These are phyloP conservation scores for Ceratocystis albifundus DNA, from an alignment of 2,329 filamentous ascomycete genomes.

Conservation along the genomic window DNA sequence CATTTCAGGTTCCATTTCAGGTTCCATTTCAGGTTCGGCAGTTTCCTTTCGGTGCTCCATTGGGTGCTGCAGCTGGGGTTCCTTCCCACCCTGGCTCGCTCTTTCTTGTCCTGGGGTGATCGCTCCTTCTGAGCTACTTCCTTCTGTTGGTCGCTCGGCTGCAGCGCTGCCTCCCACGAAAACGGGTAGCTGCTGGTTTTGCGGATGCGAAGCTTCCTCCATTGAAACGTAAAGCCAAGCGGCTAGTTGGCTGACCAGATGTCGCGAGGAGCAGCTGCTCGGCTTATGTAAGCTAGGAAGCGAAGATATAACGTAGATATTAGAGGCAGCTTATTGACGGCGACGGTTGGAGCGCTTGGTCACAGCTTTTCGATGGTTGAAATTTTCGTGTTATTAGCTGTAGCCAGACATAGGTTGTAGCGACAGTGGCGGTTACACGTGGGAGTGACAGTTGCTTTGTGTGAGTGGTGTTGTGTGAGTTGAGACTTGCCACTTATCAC, in stretches of 20 bases:
- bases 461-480: neutral
- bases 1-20: slow-evolving; percentile 1
- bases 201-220: slow-evolving; percentile 8
- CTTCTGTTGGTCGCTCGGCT: too few species aligned
- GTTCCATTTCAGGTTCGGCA: neutral
- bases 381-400: neutral
- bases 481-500: too few species aligned
- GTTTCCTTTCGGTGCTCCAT: slow-evolving; percentile 4
- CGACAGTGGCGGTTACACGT: neutral
- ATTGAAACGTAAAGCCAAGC: neutral
- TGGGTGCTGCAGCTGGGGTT: neutral
- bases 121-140: too few species aligned
- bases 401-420: neutral
- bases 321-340: neutral
- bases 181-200: neutral
- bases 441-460: neutral
- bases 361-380: neutral
- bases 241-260: neutral
- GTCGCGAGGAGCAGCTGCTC: neutral
- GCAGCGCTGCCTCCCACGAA: neutral
- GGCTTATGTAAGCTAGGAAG: neutral
- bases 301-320: neutral
- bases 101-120: neutral
- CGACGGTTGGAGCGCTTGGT: neutral
- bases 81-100: slow-evolving; percentile 5